phyloP scores from a whole-genome alignment of 1,139 yeast species.

The Yarrowia galli region DNA sequence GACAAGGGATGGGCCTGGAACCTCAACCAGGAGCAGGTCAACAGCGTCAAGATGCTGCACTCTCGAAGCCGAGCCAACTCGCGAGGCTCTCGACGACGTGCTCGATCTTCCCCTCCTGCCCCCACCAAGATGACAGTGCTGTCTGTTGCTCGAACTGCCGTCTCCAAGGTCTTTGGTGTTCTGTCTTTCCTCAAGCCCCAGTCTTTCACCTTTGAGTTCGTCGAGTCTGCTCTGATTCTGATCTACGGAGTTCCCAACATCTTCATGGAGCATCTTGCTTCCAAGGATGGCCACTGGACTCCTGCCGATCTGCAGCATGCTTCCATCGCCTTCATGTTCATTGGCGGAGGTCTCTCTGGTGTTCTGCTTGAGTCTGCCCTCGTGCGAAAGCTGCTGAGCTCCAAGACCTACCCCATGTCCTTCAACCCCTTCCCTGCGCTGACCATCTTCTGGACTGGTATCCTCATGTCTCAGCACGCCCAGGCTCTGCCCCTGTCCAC shows the following conservation, averaged over 20 bases:
- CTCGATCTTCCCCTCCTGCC: conserved; percentile 28
- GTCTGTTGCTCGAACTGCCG: not conserved
- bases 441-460: conserved; percentile 95
- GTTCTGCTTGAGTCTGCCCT: conserved; percentile 73
- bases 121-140: not conserved
- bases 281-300: conserved; percentile 78
- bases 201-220: conserved; percentile 75
- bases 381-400: conserved; percentile 47
- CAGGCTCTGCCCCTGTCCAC: conserved; percentile 84
- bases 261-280: conserved; percentile 86
- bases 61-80: conserved; percentile 33
- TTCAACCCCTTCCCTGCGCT: conserved; percentile 89
- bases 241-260: conserved; percentile 89
- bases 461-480: conserved; percentile 92
- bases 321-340: conserved; percentile 91
- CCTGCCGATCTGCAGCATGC: conserved; percentile 95
- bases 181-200: conserved; percentile 34
- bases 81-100: conserved; percentile 30
- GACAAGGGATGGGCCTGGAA: conserved; percentile 95
- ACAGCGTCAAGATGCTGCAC: conserved; percentile 9
- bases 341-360: conserved; percentile 94
- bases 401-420: conserved; percentile 45
- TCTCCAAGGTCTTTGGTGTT: conserved; percentile 12
- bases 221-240: conserved; percentile 79
- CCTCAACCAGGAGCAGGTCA: conserved; percentile 51